Percentiles rank a stretch among this genome's conserved stretches.
Evolutionary conservation across 2,329 filamentous ascomycete genomes (phyloP).

Genomic region (Calonectria hongkongensis): DNA sequence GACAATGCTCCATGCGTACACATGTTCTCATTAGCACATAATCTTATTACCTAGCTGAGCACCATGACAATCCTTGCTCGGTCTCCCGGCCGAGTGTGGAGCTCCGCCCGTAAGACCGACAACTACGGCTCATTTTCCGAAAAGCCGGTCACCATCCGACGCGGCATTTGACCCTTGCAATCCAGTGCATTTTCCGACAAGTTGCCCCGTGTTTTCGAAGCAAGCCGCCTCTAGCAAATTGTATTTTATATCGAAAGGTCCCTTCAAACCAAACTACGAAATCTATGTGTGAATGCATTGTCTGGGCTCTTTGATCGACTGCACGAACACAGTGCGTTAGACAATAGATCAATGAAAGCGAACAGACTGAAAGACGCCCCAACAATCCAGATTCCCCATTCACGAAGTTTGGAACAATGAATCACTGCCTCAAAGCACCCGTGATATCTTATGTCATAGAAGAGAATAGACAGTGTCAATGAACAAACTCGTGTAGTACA

Average conservation of each 20-base stretch:
- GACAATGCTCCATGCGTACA: background rate
- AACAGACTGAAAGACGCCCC: background rate
- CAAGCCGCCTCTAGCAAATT: background rate
- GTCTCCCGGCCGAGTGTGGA: conserved; percentile 23
- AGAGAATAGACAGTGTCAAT: too few species aligned
- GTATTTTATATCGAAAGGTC: too few species aligned
- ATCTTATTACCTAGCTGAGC: background rate
- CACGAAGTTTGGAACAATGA: background rate
- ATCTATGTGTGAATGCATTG: background rate
- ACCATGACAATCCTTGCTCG: conserved; percentile 7
- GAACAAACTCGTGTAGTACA: background rate
- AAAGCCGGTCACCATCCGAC: conserved; percentile 20
- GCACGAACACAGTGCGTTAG: background rate
- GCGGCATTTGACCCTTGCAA: background rate
- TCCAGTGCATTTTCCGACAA: conserved; percentile 14
- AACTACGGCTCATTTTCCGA: conserved; percentile 7
- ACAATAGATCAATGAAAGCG: background rate
- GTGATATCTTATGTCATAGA: background rate
- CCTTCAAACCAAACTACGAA: background rate
- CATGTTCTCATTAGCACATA: background rate
- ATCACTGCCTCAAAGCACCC: background rate
- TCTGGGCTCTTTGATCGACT: background rate
- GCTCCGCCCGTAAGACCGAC: conserved; percentile 19
- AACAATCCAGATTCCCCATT: background rate
- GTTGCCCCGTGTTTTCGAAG: background rate